Evolutionary conservation across 176 grass and related monocot genomes (phyloP), one percentile per base, ranked within the genome.

Genomic region (Raddia distichophylla): DNA sequence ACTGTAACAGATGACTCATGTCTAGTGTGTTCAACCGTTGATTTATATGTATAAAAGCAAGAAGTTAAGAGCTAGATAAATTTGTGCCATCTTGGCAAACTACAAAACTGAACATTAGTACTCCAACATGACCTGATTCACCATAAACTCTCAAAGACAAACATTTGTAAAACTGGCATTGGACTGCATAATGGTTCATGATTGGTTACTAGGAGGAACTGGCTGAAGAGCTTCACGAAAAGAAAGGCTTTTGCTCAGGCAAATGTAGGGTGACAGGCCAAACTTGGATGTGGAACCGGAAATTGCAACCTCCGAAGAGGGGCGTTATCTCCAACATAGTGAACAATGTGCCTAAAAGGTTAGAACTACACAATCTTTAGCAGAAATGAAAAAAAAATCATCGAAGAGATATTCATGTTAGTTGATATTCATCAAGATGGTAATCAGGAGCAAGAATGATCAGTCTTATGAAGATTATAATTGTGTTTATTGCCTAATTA

Each of bases 171-270:
- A 56, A 42, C 44, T 44, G 33, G 2, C 15, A 52, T 4, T 4
- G 57, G 4, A 53, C 45, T 8, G 5, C 19, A 44, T 37, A 27
- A 82, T 50, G 27, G 35, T 43, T 54, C 27, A 17, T 37, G 18
- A 59, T 58, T 74, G 5, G 54, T 75, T 60, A 43, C 35, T 37
- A 58, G 77, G 17, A 46, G 37, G 73, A 83, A 74, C 7, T 32
- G 19, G 7, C 12, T 12, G 12, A 51, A 54, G 4, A 7, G 2
- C 19, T 48, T 56, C n/a, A 44, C 17, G 3, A 1, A 62, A 62
- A 34, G 7, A 62, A 62, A 35, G 12, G 35, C 0, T 43, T 74
- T 42, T 7, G 5, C 70, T 54, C 13, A 42, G 34, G 18, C 8
- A 17, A 73, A 73, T 5, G 40, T 73, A 51, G 33, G 53, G 43